Base-by-base conservation (phyloP, 2,329 filamentous ascomycete species). In the Karstenula rhodostoma region DNA sequence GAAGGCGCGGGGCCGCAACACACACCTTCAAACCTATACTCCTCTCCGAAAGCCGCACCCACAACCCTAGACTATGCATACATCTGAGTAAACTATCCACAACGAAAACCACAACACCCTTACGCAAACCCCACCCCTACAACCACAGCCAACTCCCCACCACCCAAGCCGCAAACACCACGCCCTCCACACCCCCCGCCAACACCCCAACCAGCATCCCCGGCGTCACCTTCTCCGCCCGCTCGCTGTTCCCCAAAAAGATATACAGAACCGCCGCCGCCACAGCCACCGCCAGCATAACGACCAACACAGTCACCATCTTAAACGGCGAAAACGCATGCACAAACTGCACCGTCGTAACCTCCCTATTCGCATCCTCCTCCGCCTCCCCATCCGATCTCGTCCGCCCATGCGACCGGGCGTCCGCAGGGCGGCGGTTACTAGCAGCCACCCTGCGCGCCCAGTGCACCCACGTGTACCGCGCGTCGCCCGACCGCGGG, bases 391-490 rank as follows among this genome's bases (percentile, higher is more conserved):
- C 17, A 15, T 19, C 58, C 1, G 19, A 22, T 17, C 47, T 29
- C 23, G 37, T 13, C 17, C 13, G 23, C 8, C 47, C 49, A 7
- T 40, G 22, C 42, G 47, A 8, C 44, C 46, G 40, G 49, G 60
- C 13, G 46, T 63, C 5, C 3, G 47, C 37, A 5, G 13, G 1
- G 19, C 47, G 7, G n/a, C 15, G 43, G 40, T 73, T 70, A 1
- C 59, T 57, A 5, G 58, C 62, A 22, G 71, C 66, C 1, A 76
- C 59, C 12, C 77, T 70, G 48, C 77, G 72, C 5, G 77, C 79
- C 79, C 80, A 82, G 47, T 80, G 73, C 15, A 82, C 80, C 72
- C 81, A 82, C 12, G 75, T 79, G 56, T 78, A 81, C 42, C 76
- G 67, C 8, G 69, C 74, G 51, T 75, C 75, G 0, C 78, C 80